phyloP scores from a whole-genome alignment of 139 green algal species.

The Monoraphidium neglectum region DNA sequence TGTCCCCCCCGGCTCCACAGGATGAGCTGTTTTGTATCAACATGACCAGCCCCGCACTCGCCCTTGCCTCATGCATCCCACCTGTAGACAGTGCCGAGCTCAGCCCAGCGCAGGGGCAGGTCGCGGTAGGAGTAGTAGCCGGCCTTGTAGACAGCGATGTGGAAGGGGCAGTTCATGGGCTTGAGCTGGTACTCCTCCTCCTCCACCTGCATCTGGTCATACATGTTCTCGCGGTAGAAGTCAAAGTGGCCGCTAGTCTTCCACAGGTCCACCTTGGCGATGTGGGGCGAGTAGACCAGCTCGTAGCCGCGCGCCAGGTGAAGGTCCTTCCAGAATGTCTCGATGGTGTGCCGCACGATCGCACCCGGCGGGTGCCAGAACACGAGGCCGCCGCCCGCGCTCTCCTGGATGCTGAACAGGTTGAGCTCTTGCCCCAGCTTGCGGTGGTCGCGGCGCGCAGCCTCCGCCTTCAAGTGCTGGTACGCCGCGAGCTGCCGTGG shows the following conservation, averaged over 20 bases:
- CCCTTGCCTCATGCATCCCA: not conserved
- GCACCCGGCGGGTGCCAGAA: slow-evolving; percentile 96
- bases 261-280: slow-evolving; percentile 96
- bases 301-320: slow-evolving; percentile 90
- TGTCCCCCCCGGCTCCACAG: too few relatives aligned
- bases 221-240: slow-evolving; percentile 98
- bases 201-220: slow-evolving; percentile 89
- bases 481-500: slow-evolving; percentile 76
- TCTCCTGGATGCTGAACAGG: slow-evolving; percentile 90
- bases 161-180: slow-evolving; percentile 99
- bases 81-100: slow-evolving; percentile 98
- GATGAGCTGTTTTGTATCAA: too few relatives aligned
- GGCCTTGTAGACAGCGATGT: slow-evolving; percentile 94
- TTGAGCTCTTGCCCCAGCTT: slow-evolving; percentile 92
- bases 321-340: slow-evolving; percentile 94
- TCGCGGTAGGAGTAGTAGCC: slow-evolving; percentile 75
- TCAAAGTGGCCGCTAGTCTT: slow-evolving; percentile 95
- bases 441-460: slow-evolving; percentile 87
- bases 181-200: slow-evolving; percentile 94
- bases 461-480: slow-evolving; percentile 73
- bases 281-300: slow-evolving; percentile 93
- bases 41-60: not conserved
- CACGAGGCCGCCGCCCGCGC: slow-evolving; percentile 82
- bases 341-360: slow-evolving; percentile 87
- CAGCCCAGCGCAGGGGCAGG: slow-evolving; percentile 91